Conservation (phyloP, 1,284 basidiomycete genomes). For the Ustilago hordei region DNA sequence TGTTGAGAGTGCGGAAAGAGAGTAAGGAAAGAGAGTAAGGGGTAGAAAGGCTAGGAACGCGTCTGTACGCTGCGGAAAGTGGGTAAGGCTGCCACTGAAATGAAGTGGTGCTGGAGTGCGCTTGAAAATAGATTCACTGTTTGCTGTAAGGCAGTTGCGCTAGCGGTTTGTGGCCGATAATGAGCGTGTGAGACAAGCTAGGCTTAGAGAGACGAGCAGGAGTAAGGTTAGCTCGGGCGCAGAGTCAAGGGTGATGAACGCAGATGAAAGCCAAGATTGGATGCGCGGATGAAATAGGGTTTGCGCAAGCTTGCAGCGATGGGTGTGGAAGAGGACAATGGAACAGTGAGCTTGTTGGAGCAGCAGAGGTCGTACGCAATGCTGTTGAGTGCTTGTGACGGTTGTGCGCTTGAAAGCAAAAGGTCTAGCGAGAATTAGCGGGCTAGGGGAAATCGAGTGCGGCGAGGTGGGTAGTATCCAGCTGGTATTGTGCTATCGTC, state of each 20-base stretch:
- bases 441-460: neutral
- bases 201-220: neutral
- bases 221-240: conserved; percentile 6
- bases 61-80: neutral
- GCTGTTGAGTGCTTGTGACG: neutral
- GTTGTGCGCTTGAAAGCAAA: neutral
- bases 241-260: conserved; percentile 1
- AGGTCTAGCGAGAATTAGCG: neutral
- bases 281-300: conserved; percentile 4
- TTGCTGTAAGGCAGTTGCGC: conserved; percentile 10
- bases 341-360: neutral
- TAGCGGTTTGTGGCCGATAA: neutral
- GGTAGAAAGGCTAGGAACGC: neutral
- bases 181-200: neutral
- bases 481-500: neutral
- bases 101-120: conserved; percentile 32
- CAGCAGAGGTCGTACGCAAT: neutral
- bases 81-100: conserved; percentile 14
- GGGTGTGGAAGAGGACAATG: neutral
- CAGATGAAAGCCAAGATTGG: conserved; percentile 9
- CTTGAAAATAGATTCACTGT: neutral
- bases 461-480: neutral
- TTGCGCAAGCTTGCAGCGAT: conserved; percentile 8
- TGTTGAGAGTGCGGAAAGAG: neutral
- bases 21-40: too few species aligned